Base-by-base conservation (phyloP, 2,329 filamentous ascomycete genomes). In the Penicillium sp. region DNA sequence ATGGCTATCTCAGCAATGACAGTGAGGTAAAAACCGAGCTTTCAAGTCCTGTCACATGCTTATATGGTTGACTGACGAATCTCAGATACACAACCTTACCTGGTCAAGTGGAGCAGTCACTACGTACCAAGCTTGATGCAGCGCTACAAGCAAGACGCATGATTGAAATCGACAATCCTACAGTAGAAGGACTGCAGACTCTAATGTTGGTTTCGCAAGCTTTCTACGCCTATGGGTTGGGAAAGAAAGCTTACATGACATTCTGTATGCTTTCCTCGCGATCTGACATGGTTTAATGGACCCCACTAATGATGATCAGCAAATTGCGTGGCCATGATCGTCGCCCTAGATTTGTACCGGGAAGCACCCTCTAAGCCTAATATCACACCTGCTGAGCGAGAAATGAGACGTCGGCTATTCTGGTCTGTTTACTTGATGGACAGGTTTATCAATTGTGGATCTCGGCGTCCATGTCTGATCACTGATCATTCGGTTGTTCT, bases 351-450 rank as follows among this genome's bases (percentile, higher is more conserved):
- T 66, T 77, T 94, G 3, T 89, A 95, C 67, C 84, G 89, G 32
- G 91, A 96, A 73, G 76, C 87, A 41, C 86, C 90, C 25, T 68
- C 79, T 6, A 82, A 83, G 48, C 77, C 83, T 13, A 82, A 83
- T 52, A 80, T 89, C 12, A 82, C 84, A 0, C 80, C 85, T 0
- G 77, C 84, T 4, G 90, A 95, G 67, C 82, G 88, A 53, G 91
- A 95, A 75, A 86, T 86, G 66, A 82, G 89, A 44, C 80, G 91
- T 52, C 82, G 89, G n/a, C 77, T 95, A 2, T 96, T 96, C 72
- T 96, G 91, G 91, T 87, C 89, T 2, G 93, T 89, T 68, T 96
- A 94, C 65, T 77, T 95, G 27, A 86, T 95, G 72, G 91, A 96
- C 68, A 83, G 89, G n/a, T 94, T 93, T 64, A 82, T 87, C 62